A percentile compares a stretch with the other conserved stretches of the same genome.
Conservation (phyloP, 495 filamentous ascomycete species). For the Talaromyces trachyspermus region DNA sequence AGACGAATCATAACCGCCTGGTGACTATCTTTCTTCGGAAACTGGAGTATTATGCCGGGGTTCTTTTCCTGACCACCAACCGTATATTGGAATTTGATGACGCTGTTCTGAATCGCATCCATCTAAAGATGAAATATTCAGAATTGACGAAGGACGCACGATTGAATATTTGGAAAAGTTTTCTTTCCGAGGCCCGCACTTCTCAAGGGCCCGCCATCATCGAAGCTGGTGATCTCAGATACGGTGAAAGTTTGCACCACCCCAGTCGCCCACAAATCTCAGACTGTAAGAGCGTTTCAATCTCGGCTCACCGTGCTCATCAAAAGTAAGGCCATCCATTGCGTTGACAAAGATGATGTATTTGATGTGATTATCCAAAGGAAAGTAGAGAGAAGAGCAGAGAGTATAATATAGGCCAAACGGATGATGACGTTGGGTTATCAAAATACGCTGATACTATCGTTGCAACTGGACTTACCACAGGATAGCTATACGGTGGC, state of each 20-base stretch:
- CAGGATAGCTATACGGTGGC: constrained; percentile 62
- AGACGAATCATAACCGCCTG: constrained; percentile 17
- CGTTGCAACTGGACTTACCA: too few species aligned
- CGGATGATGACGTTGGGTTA: too few species aligned
- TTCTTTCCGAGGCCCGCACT: constrained; percentile 12
- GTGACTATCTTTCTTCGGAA: constrained; percentile 36
- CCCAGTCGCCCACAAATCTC: too few species aligned
- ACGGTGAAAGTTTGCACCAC: too few species aligned
- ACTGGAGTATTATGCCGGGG: constrained; percentile 43
- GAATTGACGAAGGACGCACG: constrained; percentile 7
- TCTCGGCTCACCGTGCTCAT: too few species aligned
- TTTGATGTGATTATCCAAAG: too few species aligned
- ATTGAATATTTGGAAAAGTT: constrained; percentile 9
- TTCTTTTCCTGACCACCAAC: constrained; percentile 47
- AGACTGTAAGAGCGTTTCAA: too few species aligned
- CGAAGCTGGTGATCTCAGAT: constrained; percentile 10
- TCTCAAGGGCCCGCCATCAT: constrained; percentile 13
- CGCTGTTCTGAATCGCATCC: constrained; percentile 22
- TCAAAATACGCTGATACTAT: too few species aligned
- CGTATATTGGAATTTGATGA: constrained; percentile 18
- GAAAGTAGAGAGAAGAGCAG: too few species aligned
- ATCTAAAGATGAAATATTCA: constrained; percentile 12
- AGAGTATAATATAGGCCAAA: too few species aligned
- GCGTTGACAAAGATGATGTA: too few species aligned
- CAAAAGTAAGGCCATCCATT: too few species aligned